Base-by-base conservation (phyloP, 2,329 filamentous ascomycete genomes). In the Ascosphaera aggregata region DNA sequence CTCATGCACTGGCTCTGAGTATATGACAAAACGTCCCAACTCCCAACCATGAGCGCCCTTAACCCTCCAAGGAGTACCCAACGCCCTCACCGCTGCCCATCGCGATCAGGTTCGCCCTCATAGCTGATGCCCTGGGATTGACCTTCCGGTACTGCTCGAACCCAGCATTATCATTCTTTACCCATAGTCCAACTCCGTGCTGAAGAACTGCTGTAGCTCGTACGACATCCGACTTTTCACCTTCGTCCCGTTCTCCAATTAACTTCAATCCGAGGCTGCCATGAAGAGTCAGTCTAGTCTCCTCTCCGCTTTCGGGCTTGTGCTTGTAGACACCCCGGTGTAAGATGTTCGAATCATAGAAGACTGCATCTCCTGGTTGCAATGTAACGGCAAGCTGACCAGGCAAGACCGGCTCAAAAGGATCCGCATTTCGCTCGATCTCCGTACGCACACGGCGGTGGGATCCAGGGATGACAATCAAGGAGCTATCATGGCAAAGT, bases 281-380 rank as follows among this genome's bases (percentile, higher is more conserved):
- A 51, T 62, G 59, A 38, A 62, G 39, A 22, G 59, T 62, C 46
- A 62, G 48, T 32, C 58, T 43, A 7, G 54, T 54, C 46, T 59
- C 52, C 37, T 53, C 51, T 60, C 60, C 19, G 19, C 31, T 19
- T 22, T 39, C 24, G 20, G 35, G 32, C 8, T 27, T 32, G 31
- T 18, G 20, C 42, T 50, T 50, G 42, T 63, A 64, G 18, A 58
- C 52, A 2, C 60, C 59, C 3, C 60, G 54, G 40, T 63, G 60
- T 40, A 91, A 54, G 45, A 92, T 91, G 54, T 92, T 91, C 51
- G 85, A 91, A 55, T 92, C 74, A 52, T 92, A 92, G 49, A 92
- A 92, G 34, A 79, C 79, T 13, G 78, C 71, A 56, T 92, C 82
- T 0, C 82, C 82, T 0, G 80, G 66, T 44, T 68, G 60, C 43